Conservation (phyloP, 768 basidiomycete genomes). For the Psilocybe tampanensis region DNA sequence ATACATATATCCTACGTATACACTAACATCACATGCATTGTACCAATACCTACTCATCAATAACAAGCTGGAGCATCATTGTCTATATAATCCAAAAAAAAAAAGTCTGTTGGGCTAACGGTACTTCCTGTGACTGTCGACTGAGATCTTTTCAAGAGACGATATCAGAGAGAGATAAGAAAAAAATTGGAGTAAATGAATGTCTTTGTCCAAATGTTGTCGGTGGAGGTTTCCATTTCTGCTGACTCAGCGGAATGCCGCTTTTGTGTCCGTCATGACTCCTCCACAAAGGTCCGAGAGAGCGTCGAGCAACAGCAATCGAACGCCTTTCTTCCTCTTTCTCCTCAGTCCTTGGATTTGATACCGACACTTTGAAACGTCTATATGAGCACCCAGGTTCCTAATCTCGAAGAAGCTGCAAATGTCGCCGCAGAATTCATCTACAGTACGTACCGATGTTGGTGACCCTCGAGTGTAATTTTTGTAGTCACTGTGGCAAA, state of each 20-base stretch:
- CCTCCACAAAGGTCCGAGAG: not conserved
- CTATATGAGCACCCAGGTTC: constrained; percentile 29
- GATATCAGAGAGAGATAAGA: too few relatives aligned
- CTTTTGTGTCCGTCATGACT: not conserved
- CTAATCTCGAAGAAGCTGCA: constrained; percentile 55
- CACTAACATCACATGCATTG: too few relatives aligned
- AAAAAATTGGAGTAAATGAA: too few relatives aligned
- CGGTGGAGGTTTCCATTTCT: not conserved
- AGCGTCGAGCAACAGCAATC: too few relatives aligned
- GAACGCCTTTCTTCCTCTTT: not conserved
- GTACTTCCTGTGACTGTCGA: too few relatives aligned
- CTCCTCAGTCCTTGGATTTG: not conserved
- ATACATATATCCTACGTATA: too few relatives aligned
- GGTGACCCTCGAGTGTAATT: not conserved
- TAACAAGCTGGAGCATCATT: too few relatives aligned
- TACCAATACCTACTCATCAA: too few relatives aligned
- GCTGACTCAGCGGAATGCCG: not conserved
- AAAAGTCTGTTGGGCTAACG: too few relatives aligned
- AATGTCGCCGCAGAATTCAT: constrained; percentile 58
- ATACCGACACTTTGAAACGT: not conserved
- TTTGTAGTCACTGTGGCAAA: constrained; percentile 15
- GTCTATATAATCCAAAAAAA: too few relatives aligned
- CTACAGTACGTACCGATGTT: constrained; percentile 41
- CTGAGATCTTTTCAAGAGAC: too few relatives aligned
- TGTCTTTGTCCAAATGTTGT: too few relatives aligned